Conservation (phyloP, 257 asterid genomes). For the Jaltomata sinuosa region DNA sequence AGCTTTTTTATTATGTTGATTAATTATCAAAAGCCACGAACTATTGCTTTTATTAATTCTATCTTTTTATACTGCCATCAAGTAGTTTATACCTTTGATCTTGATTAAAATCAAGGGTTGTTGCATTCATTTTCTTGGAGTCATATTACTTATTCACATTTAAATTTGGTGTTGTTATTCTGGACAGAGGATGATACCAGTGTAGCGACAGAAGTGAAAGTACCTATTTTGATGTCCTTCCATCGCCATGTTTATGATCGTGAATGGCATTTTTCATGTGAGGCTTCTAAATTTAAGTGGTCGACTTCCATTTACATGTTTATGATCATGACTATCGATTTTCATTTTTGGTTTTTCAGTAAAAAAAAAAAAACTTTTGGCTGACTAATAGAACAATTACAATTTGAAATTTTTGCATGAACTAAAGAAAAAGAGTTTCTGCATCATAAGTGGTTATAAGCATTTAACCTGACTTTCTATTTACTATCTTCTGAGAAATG, state of each 20-base stretch:
- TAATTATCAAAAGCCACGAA: background rate
- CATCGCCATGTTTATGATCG: constrained; percentile 72
- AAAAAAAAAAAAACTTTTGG: background rate
- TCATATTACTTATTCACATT: background rate
- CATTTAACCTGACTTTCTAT: too few species aligned
- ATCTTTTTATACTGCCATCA: background rate
- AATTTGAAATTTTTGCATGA: too few species aligned
- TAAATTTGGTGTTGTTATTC: constrained; percentile 8
- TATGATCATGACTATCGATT: background rate
- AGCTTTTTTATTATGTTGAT: background rate
- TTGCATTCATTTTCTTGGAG: background rate
- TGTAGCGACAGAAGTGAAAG: constrained; percentile 71
- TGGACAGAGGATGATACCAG: constrained; percentile 95
- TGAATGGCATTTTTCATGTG: constrained; percentile 93
- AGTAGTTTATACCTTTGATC: background rate
- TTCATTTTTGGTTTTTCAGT: background rate
- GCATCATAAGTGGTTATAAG: too few species aligned
- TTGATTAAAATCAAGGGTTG: background rate
- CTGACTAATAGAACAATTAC: background rate
- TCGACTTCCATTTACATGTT: background rate
- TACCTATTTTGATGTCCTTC: constrained; percentile 74
- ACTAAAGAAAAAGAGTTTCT: too few species aligned
- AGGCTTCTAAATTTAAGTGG: constrained; percentile 25
- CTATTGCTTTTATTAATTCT: background rate
- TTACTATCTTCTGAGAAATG: too few species aligned